Conservation (phyloP, 2,329 filamentous ascomycete genomes). For the Alternaria sp. region DNA sequence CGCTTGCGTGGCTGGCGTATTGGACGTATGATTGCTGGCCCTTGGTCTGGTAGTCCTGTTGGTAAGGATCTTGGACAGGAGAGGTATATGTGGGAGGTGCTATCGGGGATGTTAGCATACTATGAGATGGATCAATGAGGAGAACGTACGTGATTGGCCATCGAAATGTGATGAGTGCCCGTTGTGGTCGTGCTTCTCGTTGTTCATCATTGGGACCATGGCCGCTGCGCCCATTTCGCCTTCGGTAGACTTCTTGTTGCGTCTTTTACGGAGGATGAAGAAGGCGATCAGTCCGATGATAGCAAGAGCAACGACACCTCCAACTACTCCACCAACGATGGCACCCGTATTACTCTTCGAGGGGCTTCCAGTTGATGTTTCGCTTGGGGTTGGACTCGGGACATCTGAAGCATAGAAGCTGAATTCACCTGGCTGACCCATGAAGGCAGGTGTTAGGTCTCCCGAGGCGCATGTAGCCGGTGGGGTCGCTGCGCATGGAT, state of each 20-base stretch:
- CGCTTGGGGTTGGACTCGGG: background rate
- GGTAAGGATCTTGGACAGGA: conserved; percentile 25
- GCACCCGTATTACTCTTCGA: conserved; percentile 25
- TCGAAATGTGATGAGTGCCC: conserved; percentile 14
- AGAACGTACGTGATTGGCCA: conserved; percentile 31
- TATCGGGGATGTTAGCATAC: conserved; percentile 16
- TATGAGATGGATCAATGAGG: background rate
- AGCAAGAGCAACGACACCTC: conserved; percentile 29
- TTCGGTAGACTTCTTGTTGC: conserved; percentile 4
- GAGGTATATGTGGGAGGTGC: conserved; percentile 35
- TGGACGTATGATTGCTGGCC: conserved; percentile 18
- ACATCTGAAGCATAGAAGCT: conserved; percentile 15
- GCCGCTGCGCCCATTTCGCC: conserved; percentile 12
- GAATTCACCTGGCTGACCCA: conserved; percentile 28
- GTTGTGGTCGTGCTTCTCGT: conserved; percentile 13
- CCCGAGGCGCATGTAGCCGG: conserved; percentile 31
- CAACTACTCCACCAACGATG: conserved; percentile 38
- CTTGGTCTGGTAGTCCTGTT: conserved; percentile 15
- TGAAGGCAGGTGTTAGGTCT: conserved; percentile 36
- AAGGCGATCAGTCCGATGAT: conserved; percentile 35
- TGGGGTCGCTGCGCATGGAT: conserved; percentile 40
- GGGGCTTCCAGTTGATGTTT: background rate
- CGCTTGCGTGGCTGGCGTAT: conserved; percentile 21
- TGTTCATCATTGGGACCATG: conserved; percentile 21
- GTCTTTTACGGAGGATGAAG: conserved; percentile 27